phyloP scores from a whole-genome alignment of 2,329 filamentous ascomycete genomes.

The Laburnicola sp. region DNA sequence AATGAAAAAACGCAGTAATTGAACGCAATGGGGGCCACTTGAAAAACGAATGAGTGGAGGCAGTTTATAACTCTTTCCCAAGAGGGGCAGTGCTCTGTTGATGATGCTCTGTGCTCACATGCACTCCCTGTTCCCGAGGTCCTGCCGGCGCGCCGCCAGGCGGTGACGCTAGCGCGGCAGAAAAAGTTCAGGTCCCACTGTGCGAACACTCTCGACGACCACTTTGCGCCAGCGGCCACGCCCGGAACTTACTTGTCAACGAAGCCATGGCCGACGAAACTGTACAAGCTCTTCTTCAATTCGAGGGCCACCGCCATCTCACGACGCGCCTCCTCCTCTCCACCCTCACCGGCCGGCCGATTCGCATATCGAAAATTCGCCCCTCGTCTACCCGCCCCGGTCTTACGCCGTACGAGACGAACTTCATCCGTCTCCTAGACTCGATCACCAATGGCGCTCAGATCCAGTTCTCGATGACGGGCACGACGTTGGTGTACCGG shows the following conservation, averaged over 20 bases:
- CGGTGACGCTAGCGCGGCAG: conserved; percentile 11
- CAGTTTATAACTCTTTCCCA: too few species aligned
- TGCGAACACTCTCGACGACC: neutral
- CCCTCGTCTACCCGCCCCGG: conserved; percentile 84
- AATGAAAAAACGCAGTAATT: too few species aligned
- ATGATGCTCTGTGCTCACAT: too few species aligned
- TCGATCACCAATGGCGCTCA: conserved; percentile 91
- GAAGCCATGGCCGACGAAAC: conserved; percentile 31
- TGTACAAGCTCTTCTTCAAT: conserved; percentile 62
- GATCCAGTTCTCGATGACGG: conserved; percentile 95
- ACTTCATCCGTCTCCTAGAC: conserved; percentile 92
- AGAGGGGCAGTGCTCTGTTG: too few species aligned
- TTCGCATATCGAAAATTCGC: conserved; percentile 94
- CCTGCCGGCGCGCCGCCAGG: too few species aligned
- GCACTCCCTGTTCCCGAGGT: too few species aligned
- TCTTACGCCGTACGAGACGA: conserved; percentile 89
- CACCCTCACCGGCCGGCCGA: conserved; percentile 83
- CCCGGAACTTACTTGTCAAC: too few species aligned
- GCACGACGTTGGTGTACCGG: conserved; percentile 88
- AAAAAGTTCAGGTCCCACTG: conserved; percentile 13
- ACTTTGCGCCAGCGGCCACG: neutral
- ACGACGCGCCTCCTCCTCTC: conserved; percentile 83
- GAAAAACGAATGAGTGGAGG: too few species aligned
- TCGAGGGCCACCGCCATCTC: conserved; percentile 83
- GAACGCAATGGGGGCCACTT: too few species aligned